Conservation (phyloP, 1,284 basidiomycete species). For the Puccinia hordei region DNA sequence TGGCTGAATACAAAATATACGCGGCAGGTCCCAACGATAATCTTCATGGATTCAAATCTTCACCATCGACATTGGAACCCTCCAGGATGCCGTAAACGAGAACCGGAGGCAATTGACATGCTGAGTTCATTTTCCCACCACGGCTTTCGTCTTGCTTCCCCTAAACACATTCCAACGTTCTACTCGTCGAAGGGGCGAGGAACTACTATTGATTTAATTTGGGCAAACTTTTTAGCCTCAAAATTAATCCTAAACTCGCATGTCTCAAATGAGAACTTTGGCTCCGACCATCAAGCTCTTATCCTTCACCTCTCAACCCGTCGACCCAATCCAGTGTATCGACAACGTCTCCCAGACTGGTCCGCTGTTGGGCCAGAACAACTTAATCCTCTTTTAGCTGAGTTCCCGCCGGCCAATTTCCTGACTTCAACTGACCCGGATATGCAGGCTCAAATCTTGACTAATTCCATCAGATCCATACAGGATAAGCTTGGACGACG, state of each 20-base stretch:
- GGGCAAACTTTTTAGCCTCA: background rate
- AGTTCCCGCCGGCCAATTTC: no score
- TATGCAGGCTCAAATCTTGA: background rate
- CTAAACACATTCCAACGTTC: background rate
- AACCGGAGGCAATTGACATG: background rate
- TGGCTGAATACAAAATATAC: background rate
- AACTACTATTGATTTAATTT: slow-evolving; percentile 8
- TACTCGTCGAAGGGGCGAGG: background rate
- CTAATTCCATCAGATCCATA: background rate
- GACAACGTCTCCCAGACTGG: background rate
- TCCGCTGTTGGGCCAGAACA: background rate
- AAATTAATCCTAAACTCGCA: background rate
- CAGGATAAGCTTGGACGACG: background rate
- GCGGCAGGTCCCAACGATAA: background rate
- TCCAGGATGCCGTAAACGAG: background rate
- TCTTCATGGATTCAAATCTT: slow-evolving; percentile 11
- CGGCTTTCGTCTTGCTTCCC: background rate
- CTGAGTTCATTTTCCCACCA: background rate
- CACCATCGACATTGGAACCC: slow-evolving; percentile 22
- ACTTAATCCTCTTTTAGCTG: background rate
- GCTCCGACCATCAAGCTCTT: background rate
- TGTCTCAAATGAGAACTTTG: background rate
- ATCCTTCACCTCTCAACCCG: background rate
- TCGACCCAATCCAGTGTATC: no score
- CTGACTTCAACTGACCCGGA: background rate